Evolutionary conservation across 768 basidiomycete genomes (phyloP), one percentile per base, ranked within the genome.

Genomic region (Mycena haematopus): DNA sequence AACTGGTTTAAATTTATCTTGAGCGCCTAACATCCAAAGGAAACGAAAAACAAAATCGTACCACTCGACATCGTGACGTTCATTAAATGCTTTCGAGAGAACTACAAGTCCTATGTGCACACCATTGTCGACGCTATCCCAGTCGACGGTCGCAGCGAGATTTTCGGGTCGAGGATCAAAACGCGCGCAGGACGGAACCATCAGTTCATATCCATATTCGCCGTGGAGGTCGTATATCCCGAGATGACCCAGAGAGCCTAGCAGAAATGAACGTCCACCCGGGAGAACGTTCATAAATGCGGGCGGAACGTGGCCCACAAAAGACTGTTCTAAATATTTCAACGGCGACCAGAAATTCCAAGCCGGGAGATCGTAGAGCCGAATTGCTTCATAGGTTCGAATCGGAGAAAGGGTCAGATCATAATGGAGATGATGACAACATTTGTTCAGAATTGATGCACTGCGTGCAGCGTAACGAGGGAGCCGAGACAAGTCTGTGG

Each of bases 101-200:
- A 67, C 38, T 3, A 14, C 66, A 19, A 67, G 10, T 11, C 15
- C 50, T 10, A 54, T 61, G 19, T 56, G 42, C 19, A 35, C 58
- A 17, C 66, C 66, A 38, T 63, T 67, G 56, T 67, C 62, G 21
- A 21, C 36, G 55, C 58, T 63, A 22, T 67, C 51, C 65, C 65
- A 67, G 10, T 45, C 53, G 17, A 67, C 45, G 17, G 31, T n/a
- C 6, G 55, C 15, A 2, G 36, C 31, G n/a, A 35, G 24, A 42
- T 33, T 29, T 42, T 49, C 58, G 22, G 53, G 47, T 4, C 24
- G 38, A 3, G 63, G 58, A 38, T 64, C 58, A 46, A 54, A 59
- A 10, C 42, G 57, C 58, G 52, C 13, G 49, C 42, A 44, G 40
- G 15, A 55, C 40, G 65, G 57, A 24, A 67, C 50, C 6, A 60